Conservation (phyloP, 2,329 filamentous ascomycete genomes). For the Cladophialophora yegresii region DNA sequence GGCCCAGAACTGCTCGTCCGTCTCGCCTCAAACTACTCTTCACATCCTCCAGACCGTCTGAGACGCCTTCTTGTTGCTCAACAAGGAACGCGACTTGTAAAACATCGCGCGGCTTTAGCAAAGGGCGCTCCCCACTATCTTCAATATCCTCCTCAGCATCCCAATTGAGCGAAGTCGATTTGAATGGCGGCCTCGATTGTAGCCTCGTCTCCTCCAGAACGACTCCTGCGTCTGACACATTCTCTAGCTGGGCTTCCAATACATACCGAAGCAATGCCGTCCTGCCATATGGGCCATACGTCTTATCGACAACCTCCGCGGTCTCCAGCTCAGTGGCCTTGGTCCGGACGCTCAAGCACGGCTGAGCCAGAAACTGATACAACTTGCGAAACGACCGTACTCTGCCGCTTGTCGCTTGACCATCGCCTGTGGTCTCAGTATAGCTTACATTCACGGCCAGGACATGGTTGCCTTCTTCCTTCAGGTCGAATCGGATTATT, state of each 20-base stretch:
- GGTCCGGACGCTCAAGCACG: conserved; percentile 84
- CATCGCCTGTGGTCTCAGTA: conserved; percentile 68
- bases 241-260: conserved; percentile 93
- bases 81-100: conserved; percentile 66
- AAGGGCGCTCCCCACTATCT: neutral
- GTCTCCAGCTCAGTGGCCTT: conserved; percentile 70
- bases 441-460: conserved; percentile 92
- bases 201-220: conserved; percentile 62
- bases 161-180: conserved; percentile 58
- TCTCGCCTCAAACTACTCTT: conserved; percentile 45
- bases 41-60: conserved; percentile 54
- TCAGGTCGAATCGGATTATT: conserved; percentile 81
- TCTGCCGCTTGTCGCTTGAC: conserved; percentile 58
- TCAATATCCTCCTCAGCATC: conserved; percentile 53
- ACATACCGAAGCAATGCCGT: conserved; percentile 60
- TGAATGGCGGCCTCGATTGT: conserved; percentile 44
- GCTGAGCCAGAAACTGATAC: conserved; percentile 94
- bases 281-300: conserved; percentile 48
- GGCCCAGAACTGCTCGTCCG: conserved; percentile 68
- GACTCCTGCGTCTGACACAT: conserved; percentile 81
- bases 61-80: conserved; percentile 55
- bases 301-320: conserved; percentile 49
- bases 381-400: conserved; percentile 89
- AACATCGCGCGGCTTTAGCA: conserved; percentile 59
- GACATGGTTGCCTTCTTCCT: conserved; percentile 92